A percentile compares a stretch with the other conserved stretches of the same genome.
Evolutionary conservation across 2,329 filamentous ascomycete genomes (phyloP).

Genomic region (Trichoderma breve): DNA sequence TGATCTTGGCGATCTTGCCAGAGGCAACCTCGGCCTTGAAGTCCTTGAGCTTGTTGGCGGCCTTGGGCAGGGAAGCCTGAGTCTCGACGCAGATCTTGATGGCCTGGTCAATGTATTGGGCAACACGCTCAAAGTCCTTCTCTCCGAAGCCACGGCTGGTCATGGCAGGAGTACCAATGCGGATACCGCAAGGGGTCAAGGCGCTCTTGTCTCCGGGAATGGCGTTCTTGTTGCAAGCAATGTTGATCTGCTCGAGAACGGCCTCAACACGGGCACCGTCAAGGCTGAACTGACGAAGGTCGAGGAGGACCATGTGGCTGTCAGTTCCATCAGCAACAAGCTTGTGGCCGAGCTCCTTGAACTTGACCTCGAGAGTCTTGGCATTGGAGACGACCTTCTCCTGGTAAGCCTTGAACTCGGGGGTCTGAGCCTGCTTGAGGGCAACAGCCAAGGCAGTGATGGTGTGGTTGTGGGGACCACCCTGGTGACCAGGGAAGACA

Average conservation of each 20-base stretch:
- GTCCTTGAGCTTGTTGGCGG: slow-evolving; percentile 99
- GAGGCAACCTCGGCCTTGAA: slow-evolving; percentile 89
- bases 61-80: slow-evolving; percentile 83
- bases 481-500: slow-evolving; percentile 98
- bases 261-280: slow-evolving; percentile 95
- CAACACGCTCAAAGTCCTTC: slow-evolving; percentile 89
- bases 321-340: slow-evolving; percentile 95
- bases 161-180: slow-evolving; percentile 97
- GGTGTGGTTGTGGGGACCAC: slow-evolving; percentile 98
- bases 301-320: slow-evolving; percentile 94
- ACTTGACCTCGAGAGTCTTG: slow-evolving; percentile 80
- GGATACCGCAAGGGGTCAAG: slow-evolving; percentile 88
- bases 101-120: slow-evolving; percentile 80
- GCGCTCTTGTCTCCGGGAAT: slow-evolving; percentile 97
- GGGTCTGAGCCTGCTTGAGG: slow-evolving; percentile 85
- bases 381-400: slow-evolving; percentile 89
- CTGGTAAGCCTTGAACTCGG: slow-evolving; percentile 94
- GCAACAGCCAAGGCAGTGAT: slow-evolving; percentile 96
- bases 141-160: slow-evolving; percentile 90
- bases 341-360: slow-evolving; percentile 87
- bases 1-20: slow-evolving; percentile 78
- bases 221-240: slow-evolving; percentile 99
- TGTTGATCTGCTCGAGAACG: slow-evolving; percentile 96
- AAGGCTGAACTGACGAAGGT: slow-evolving; percentile 81
- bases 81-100: slow-evolving; percentile 90